Conservation (phyloP, 2,329 filamentous ascomycete genomes). For the Diatrype stigma region DNA sequence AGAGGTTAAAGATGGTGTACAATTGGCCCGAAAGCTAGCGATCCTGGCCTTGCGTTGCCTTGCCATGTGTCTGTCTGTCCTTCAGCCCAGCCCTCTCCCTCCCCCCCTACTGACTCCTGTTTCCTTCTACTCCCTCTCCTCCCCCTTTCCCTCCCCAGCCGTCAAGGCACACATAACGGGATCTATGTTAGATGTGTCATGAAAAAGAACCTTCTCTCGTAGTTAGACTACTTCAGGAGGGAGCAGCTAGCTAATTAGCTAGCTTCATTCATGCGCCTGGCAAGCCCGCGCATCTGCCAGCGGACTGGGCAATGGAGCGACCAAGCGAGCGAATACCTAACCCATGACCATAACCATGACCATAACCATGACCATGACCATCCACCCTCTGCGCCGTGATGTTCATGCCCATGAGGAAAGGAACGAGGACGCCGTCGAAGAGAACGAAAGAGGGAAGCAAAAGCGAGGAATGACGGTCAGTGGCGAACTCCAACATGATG, state of each 20-base stretch:
- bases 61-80: neutral
- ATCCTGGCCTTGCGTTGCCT: neutral
- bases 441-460: neutral
- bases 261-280: too few species aligned
- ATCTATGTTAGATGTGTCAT: too few species aligned
- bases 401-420: neutral
- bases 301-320: neutral
- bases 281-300: too few species aligned
- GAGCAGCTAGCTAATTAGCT: too few species aligned
- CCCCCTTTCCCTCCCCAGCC: neutral
- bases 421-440: neutral
- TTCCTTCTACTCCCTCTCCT: neutral
- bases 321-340: neutral
- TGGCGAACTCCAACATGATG: neutral
- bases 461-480: neutral
- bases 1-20: neutral
- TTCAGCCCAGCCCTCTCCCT: neutral
- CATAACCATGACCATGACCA: neutral
- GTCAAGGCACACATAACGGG: neutral
- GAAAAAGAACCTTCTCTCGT: too few species aligned
- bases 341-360: neutral
- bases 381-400: neutral
- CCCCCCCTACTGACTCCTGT: neutral
- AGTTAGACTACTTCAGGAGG: too few species aligned
- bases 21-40: neutral